Base-by-base conservation (phyloP, 2,329 filamentous ascomycete species). In the Colletotrichum orchidophilum region DNA sequence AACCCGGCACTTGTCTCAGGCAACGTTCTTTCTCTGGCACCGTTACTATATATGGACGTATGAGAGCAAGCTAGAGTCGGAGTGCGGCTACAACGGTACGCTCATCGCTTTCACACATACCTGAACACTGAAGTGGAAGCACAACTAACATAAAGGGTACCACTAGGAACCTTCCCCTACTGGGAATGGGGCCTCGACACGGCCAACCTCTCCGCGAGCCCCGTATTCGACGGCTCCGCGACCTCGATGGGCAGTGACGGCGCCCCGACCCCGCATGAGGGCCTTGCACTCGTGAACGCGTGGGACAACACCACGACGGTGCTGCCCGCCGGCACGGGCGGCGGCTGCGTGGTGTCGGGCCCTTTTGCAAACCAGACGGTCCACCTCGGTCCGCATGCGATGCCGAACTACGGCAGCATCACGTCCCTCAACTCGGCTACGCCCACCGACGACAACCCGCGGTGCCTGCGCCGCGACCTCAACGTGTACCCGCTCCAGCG, bases 251-350 rank as follows among this genome's bases (percentile, higher is more conserved):
- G 79, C 24, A 78, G 81, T 31, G 80, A 84, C 61, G 83, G 83
- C 13, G 79, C 66, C n/a, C 76, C 75, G 66, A 74, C 81, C 65
- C 61, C 75, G 35, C 75, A 76, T 26, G 72, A 76, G 39, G 75
- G 64, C 31, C 52, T 73, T 74, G 39, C 67, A 26, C 64, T 74
- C 21, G 42, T 57, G 27, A 57, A 57, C 12, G 0, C 35, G 24
- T 33, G 13, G n/a, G 27, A 53, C 35, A 70, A 66, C 21, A 49
- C 63, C 27, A 49, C 58, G 21, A 75, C 80, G 73, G 76, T 79
- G 69, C 53, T 84, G 21, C 83, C 83, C 0, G 80, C 83, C 1
- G 87, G 85, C 15, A 80, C 80, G 0, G 88, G 88, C 13, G 87
- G 88, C 54, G 88, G 88, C 9, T 72, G 80, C 60, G 18, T 46